Evolutionary conservation across 805 yeast genomes (phyloP).

Genomic region (Ogataea neopini): DNA sequence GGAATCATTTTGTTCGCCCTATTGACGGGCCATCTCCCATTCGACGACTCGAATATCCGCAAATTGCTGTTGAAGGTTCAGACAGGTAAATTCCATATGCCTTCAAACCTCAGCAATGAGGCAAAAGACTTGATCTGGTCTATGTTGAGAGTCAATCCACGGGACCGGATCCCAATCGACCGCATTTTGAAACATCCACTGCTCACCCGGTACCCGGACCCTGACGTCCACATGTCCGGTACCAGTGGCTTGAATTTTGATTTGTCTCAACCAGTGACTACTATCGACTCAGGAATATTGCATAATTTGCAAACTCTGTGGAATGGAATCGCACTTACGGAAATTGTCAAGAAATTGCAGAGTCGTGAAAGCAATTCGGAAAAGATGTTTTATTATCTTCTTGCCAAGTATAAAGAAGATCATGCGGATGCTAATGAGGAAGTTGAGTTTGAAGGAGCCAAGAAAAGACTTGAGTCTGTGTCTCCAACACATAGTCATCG

Average conservation of each 20-base stretch:
- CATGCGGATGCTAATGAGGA: constrained; percentile 20
- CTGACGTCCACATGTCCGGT: constrained; percentile 28
- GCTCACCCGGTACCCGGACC: constrained; percentile 50
- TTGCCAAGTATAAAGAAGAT: constrained; percentile 35
- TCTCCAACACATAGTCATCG: constrained; percentile 6
- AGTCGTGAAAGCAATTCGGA: constrained; percentile 32
- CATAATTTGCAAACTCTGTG: constrained; percentile 57
- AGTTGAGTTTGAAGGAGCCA: constrained; percentile 19
- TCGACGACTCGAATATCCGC: constrained; percentile 80
- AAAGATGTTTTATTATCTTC: constrained; percentile 38
- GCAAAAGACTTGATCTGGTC: constrained; percentile 65
- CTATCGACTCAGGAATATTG: constrained; percentile 51
- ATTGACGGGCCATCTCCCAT: constrained; percentile 78
- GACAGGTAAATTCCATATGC: constrained; percentile 74
- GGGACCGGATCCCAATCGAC: constrained; percentile 65
- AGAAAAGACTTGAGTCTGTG: constrained; percentile 13
- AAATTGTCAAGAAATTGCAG: constrained; percentile 32
- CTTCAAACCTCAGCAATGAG: constrained; percentile 57
- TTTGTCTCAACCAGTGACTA: constrained; percentile 25
- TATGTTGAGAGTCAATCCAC: constrained; percentile 73
- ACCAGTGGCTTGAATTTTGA: constrained; percentile 25
- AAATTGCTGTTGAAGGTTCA: constrained; percentile 72
- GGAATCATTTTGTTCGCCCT: constrained; percentile 81
- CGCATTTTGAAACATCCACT: constrained; percentile 63
- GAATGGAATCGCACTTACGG: constrained; percentile 49